Evolutionary conservation across 2,329 filamentous ascomycete genomes (phyloP), one percentile per base, ranked within the genome.

Genomic region (Scedosporium aurantiacum): DNA sequence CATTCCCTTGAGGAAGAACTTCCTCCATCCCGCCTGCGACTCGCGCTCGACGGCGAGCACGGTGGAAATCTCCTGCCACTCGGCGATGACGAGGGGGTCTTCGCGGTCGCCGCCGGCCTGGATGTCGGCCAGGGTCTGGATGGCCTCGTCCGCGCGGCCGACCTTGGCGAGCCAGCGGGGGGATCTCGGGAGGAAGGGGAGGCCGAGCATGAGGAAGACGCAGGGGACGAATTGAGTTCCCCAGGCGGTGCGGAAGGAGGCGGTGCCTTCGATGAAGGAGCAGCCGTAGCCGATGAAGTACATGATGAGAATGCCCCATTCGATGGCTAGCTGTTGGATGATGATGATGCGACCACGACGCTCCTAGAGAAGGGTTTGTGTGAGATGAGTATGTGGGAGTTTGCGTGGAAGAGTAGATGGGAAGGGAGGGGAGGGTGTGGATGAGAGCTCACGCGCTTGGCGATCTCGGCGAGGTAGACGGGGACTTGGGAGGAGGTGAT

Each of bases 281-380:
- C 82, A 84, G 23, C 85, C 88, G 67, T 86, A 82, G 23, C 81
- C 80, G 70, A 88, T 82, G 69, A 84, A 86, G 75, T 87, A 88
- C 83, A 88, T 87, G 72, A 87, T 85, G 63, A 87, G 69, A 65
- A 87, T 87, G 64, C 72, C 72, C 71, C 72, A 88, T 65, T 88
- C 88, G 63, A 91, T 90, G 27, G 87, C 85, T 77, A 86, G 87
- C 70, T 91, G 88, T 70, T 91, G 87, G 52, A 83, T 81, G 60
- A 86, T 84, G 16, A 91, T 86, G 40, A 91, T 64, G 27, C 63
- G 80, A 16, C 86, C 87, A 64, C 86, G 80, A 64, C 66, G 65
- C 73, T 78, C 41, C 72, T 67, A 1, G 80, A 78, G 56, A 82
- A 81, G 18, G 68, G 66, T 4, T 4, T 67, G 16, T 5, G 23